Conservation (phyloP, 148 eudicot species). For the Spergularia bocconei region DNA sequence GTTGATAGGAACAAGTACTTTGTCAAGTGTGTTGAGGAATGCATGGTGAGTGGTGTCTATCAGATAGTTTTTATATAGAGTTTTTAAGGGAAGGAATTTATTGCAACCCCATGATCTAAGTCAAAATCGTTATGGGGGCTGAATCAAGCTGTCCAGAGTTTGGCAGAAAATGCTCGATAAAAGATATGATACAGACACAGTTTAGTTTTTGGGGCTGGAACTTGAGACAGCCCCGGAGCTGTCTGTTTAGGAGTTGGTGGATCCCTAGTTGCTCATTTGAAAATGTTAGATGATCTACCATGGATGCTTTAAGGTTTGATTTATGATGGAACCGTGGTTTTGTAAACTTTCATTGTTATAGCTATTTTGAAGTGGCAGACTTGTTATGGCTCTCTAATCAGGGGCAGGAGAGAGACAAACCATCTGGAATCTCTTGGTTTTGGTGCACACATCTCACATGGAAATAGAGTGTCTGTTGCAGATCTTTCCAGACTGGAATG, state of each 20-base stretch:
- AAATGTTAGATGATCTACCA: not conserved
- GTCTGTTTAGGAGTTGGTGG: not conserved
- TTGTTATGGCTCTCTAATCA: too few species aligned
- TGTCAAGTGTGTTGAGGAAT: slow-evolving; percentile 62
- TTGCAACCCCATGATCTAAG: too few species aligned
- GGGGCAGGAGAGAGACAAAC: too few species aligned
- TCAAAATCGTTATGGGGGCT: too few species aligned
- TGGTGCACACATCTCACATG: not conserved
- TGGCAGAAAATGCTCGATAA: too few species aligned
- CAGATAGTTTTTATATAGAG: not conserved
- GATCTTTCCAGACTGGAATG: not conserved
- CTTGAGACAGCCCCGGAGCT: not conserved
- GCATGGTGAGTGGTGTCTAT: slow-evolving; percentile 53
- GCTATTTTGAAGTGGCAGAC: not conserved
- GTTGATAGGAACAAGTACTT: slow-evolving; percentile 69
- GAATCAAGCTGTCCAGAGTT: too few species aligned
- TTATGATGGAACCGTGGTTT: not conserved
- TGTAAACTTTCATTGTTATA: not conserved
- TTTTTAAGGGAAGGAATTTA: too few species aligned
- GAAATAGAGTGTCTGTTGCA: not conserved
- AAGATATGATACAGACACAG: not conserved
- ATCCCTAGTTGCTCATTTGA: not conserved
- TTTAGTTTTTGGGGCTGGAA: not conserved
- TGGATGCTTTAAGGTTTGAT: too few species aligned
- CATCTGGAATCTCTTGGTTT: too few species aligned